These are phyloP conservation scores for Ganoderma multipileum DNA, from an alignment of 1,284 basidiomycete genomes.

Conservation along the genomic window DNA sequence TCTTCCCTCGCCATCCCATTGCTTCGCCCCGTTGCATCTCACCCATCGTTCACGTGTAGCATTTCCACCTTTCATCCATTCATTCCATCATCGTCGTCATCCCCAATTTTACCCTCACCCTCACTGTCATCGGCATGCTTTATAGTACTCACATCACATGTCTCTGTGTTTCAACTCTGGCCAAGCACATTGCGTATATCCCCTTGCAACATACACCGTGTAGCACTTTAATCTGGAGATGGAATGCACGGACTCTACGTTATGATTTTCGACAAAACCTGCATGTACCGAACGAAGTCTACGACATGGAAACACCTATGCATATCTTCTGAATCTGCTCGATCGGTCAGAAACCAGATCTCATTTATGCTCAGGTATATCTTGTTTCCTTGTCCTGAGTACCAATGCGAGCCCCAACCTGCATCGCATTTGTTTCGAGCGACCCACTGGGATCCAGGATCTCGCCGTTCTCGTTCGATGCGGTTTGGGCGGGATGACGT, in stretches of 20 bases:
- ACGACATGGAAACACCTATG: constrained; percentile 5
- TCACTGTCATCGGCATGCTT: constrained; percentile 26
- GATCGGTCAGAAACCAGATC: neutral
- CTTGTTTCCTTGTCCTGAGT: neutral
- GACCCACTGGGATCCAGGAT: no score
- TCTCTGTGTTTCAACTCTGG: constrained; percentile 19
- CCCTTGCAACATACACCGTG: constrained; percentile 31
- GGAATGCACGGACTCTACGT: constrained; percentile 30
- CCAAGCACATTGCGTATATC: constrained; percentile 33
- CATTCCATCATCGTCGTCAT: neutral
- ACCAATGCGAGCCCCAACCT: no score
- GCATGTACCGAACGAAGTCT: constrained; percentile 13
- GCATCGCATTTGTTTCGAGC: no score
- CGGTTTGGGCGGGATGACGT: constrained; percentile 16
- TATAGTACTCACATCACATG: constrained; percentile 28
- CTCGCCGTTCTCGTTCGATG: neutral
- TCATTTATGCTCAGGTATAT: neutral
- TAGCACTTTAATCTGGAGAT: constrained; percentile 35
- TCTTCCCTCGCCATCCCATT: constrained; percentile 8
- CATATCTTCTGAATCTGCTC: neutral
- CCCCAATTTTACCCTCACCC: neutral
- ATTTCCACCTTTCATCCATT: constrained; percentile 12
- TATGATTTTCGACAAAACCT: constrained; percentile 8
- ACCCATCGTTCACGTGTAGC: constrained; percentile 7
- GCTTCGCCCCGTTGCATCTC: constrained; percentile 14